These are phyloP conservation scores for Pseudoscleropodium purum DNA, from an alignment of 225 moss, liverwort and hornwort genomes.

Conservation along the genomic window DNA sequence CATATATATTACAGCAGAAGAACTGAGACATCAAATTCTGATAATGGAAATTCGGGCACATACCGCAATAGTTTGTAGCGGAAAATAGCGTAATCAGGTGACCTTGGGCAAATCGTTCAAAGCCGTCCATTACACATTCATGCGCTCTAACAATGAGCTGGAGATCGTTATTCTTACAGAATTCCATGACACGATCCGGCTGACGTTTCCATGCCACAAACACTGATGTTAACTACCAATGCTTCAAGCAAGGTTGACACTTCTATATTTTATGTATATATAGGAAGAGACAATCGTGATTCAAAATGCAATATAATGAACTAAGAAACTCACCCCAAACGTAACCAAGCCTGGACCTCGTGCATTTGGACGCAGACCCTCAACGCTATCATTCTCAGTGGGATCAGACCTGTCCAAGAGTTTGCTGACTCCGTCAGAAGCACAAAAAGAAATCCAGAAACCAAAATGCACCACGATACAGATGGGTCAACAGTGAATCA, in stretches of 20 bases:
- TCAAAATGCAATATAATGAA: neutral
- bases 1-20: neutral
- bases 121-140: constrained; percentile 99
- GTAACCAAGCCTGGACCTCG: constrained; percentile 96
- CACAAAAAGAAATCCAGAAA: neutral
- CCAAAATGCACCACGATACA: neutral
- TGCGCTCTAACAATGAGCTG: constrained; percentile 98
- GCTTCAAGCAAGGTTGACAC: neutral
- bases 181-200: constrained; percentile 97
- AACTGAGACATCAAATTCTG: neutral
- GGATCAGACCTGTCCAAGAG: constrained; percentile 79
- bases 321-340: constrained; percentile 62
- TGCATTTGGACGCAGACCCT: constrained; percentile 92
- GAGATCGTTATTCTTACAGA: constrained; percentile 96
- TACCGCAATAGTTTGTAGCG: constrained; percentile 97
- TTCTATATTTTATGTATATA: neutral
- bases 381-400: constrained; percentile 97
- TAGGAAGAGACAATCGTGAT: neutral
- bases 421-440: neutral
- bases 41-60: neutral
- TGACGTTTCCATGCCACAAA: constrained; percentile 20
- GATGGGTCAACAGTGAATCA: neutral
- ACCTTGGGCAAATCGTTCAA: constrained; percentile 96
- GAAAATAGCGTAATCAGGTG: constrained; percentile 94
- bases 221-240: neutral